Base-by-base conservation (phyloP, 2,329 filamentous ascomycete species). In the Calonectria multiphialidica region DNA sequence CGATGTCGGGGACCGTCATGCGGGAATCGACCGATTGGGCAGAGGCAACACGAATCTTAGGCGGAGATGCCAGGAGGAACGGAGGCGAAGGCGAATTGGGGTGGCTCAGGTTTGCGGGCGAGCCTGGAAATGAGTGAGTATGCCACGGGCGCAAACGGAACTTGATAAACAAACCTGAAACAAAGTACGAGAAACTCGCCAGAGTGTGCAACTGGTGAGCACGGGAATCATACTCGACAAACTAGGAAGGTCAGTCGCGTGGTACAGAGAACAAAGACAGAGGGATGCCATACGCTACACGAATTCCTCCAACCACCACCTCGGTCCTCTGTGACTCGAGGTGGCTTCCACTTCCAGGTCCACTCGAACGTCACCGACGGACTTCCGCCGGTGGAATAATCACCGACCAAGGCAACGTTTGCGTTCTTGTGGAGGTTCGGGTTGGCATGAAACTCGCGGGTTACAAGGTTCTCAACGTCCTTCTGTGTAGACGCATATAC, bases 391-490 rank as follows among this genome's bases (percentile, higher is more conserved):
- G 97, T 99, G 3, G 91, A 90, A 81, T 94, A 98, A 82, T 98
- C 95, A 3, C 97, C 97, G n/a, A 99, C 93, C 53, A 98, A 89
- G 80, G 97, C 94, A 45, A 99, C 97, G 81, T 98, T 98, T 67
- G 95, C 90, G 81, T 98, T 98, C 82, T 98, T 98, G 87, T 99
- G 97, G 68, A 99, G 87, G 81, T 99, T 99, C 1, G 97, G 97
- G 81, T 99, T 95, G 76, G 96, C 95, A 78, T 98, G 95, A 80
- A 99, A 98, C 83, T 99, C 97, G 78, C 96, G 90, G 18, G 96
- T 98, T 59, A 98, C 93, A 57, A 99, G 87, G 77, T 97, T 98
- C 81, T 98, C 97, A 66, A 99, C 91, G 80, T 99, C 97, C 84
- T 91, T 94, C 37, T 91, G 86, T 65, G 92, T 98, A 0, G 96